Evolutionary conservation across 495 filamentous ascomycete genomes (phyloP), one percentile per base, ranked within the genome.

Genomic region (Pyrenopolyporus hunteri): DNA sequence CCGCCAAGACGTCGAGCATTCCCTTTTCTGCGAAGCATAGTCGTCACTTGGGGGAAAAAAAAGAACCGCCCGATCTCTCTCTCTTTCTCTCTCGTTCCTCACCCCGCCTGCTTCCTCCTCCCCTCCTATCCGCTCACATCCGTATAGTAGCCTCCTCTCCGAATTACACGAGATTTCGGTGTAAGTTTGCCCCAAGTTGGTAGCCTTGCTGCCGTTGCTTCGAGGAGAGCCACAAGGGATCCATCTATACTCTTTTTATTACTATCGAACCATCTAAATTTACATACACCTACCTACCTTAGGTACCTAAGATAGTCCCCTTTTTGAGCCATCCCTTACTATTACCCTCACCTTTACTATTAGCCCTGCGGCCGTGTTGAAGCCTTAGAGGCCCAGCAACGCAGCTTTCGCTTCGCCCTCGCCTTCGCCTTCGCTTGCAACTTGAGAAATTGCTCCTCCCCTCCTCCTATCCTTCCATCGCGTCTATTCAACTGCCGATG

Each of bases 1-100:
- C 47, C 55, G 69, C 66, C 69, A 69, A 69, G 69, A 46, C 57
- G 69, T 69, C 55, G 63, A 71, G 62, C 63, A 63, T 66, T 67
- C 59, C 69, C 69, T 64, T 64, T 69, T 71, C 66, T 56, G 66
- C 47, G 43, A 69, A 20, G 54, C n/a, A 66, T 23, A 54, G 59
- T 64, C 63, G 64, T 71, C 62, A 64, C 57, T 66, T 66, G 59
- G 63, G 62, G 43, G 40, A 35, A 49, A 49, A 35, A 49, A 49
- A 33, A 19, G 62, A 56, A 47, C 62, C 56, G 33, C 50, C 19
- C 53, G 48, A 48, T 54, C 54, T 58, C 22, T 43, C 17, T 14
- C 50, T 46, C 50, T 53, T 59, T 65, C 56, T 19, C 45, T 36
- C 56, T 56, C 56, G 50, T 65, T 56, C 56, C 56, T 59, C 49